Base-by-base conservation (phyloP, 257 asterid species). In the Nicotiana benthamiana region DNA sequence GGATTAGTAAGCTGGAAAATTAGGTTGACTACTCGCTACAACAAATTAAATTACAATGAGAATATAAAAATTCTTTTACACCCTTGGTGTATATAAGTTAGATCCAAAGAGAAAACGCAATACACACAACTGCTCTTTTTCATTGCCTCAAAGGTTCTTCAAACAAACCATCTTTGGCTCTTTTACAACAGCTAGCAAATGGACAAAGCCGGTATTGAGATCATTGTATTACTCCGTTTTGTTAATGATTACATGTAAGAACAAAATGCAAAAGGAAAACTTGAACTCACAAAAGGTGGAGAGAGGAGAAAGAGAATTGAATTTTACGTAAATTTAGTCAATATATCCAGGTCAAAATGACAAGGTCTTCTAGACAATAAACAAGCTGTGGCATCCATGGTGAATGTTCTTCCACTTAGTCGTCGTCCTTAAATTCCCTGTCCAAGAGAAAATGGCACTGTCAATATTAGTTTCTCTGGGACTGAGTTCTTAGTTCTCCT, bases 351-450 rank as follows among this genome's bases (percentile, higher is more conserved):
- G 77, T 70, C 57, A 70, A 20, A 34, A 20, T 70, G 77, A 70
- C 57, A 70, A 40, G n/a, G 57, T 0, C 56, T 70, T 70, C 77
- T 43, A 12, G 77, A 70, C 20, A 22, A 70, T 4, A 70, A 70
- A 43, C 77, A 43, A 70, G 57, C 3, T 20, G 34, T 22, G 77
- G 34, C 57, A 22, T 70, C 57, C 57, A 22, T 12, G 56, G 12
- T 43, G 57, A 70, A 3, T 20, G 3, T 43, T 70, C 56, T 43
- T 70, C 59, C 57, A 70, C 84, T 89, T 86, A 95, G 86, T 95
- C 99, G 32, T 95, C 99, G 63, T 95, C 99, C 89, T 92, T 93
- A 90, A 93, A 93, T 87, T 95, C 98, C 84, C 99, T 95, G 95
- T 81, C 80, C 26, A 24, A 59, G 22, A 17, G 75, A 56, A 46